A percentile compares a stretch with the other conserved stretches of the same genome.
These are phyloP conservation scores for Arabidopsis hybrid DNA, from an alignment of 441 rosid genomes.

Conservation along the genomic window DNA sequence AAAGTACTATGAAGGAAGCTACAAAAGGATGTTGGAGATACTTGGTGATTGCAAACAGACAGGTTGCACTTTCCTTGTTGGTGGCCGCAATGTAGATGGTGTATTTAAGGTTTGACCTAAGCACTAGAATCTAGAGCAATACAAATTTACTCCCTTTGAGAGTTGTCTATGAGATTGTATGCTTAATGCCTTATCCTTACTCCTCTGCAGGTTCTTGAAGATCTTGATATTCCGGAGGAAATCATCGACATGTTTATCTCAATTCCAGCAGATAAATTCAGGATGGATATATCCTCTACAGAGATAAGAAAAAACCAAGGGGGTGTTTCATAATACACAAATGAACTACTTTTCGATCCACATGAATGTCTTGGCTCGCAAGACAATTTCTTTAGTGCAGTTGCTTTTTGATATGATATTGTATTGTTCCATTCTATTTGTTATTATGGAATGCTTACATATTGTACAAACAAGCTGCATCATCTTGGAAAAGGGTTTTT, in stretches of 20 bases:
- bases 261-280: slow-evolving; percentile 67
- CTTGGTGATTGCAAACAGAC: slow-evolving; percentile 71
- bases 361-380: not conserved
- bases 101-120: slow-evolving; percentile 63
- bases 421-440: not conserved
- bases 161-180: not conserved
- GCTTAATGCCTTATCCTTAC: slow-evolving; percentile 22
- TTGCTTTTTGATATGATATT: slow-evolving; percentile 12
- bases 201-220: slow-evolving; percentile 73
- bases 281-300: slow-evolving; percentile 81
- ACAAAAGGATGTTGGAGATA: slow-evolving; percentile 67
- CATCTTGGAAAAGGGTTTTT: slow-evolving; percentile 1
- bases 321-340: slow-evolving; percentile 14
- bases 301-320: slow-evolving; percentile 55
- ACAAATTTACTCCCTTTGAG: not conserved
- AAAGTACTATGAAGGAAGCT: slow-evolving; percentile 75
- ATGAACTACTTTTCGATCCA: not conserved
- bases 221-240: slow-evolving; percentile 71
- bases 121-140: slow-evolving; percentile 6
- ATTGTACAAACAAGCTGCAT: not conserved
- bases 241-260: slow-evolving; percentile 71
- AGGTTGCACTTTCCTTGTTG: slow-evolving; percentile 87
- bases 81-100: slow-evolving; percentile 85
- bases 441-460: not conserved
- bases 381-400: not conserved